These are phyloP conservation scores for Boletus tylopilopsis DNA, from an alignment of 768 basidiomycete species.

Conservation along the genomic window DNA sequence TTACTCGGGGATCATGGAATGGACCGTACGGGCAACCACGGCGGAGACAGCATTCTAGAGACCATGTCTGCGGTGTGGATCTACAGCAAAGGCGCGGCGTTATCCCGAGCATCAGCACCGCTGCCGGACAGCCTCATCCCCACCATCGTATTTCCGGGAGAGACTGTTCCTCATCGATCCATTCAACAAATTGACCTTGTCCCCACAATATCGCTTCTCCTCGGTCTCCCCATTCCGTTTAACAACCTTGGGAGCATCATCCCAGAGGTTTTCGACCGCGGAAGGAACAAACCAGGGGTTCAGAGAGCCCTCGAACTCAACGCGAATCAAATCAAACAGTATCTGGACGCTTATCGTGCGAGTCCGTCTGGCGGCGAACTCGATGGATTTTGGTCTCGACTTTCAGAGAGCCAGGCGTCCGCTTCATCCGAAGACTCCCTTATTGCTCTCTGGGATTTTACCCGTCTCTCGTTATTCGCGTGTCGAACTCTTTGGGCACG, in stretches of 20 bases:
- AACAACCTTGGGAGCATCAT: constrained; percentile 92
- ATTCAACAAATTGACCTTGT: constrained; percentile 94
- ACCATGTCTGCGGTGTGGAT: constrained; percentile 88
- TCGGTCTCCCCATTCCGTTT: constrained; percentile 92
- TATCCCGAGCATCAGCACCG: constrained; percentile 34
- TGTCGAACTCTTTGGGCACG: constrained; percentile 94
- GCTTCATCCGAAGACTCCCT: constrained; percentile 22
- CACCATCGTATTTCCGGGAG: constrained; percentile 57
- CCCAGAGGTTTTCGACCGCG: constrained; percentile 81
- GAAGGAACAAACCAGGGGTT: constrained; percentile 36
- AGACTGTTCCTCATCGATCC: constrained; percentile 49
- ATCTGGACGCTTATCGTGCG: constrained; percentile 72
- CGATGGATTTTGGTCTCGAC: constrained; percentile 53
- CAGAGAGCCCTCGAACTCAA: constrained; percentile 66
- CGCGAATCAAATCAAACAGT: constrained; percentile 67
- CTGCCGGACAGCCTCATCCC: constrained; percentile 53
- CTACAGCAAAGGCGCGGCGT: constrained; percentile 70
- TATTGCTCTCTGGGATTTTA: constrained; percentile 20
- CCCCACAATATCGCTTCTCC: constrained; percentile 81
- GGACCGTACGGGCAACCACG: constrained; percentile 93
- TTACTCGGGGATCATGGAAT: constrained; percentile 97
- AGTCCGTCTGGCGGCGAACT: constrained; percentile 73
- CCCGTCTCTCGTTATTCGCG: constrained; percentile 40
- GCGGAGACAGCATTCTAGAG: constrained; percentile 84
- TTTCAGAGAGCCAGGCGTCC: constrained; percentile 47